Base-by-base conservation (phyloP, 2,329 filamentous ascomycete genomes). In the Calonectria hawksworthii region DNA sequence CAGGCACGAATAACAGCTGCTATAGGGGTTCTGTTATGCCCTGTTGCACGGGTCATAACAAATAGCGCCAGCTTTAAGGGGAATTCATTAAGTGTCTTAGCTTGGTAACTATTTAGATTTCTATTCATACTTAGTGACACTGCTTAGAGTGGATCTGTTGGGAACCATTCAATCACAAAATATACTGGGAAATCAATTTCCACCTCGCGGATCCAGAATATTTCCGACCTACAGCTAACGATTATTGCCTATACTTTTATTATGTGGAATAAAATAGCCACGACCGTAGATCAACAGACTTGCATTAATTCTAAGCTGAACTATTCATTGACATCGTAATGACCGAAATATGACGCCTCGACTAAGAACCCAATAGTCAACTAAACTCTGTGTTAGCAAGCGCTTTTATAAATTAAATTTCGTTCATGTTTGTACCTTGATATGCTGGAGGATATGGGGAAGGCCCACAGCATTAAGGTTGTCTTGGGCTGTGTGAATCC, bases 351-450 rank as follows among this genome's bases (percentile, higher is more conserved):
- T 8, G 70, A 68, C 14, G 54, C 70, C 72, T 85, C 84, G 14
- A 84, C 82, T 11, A 84, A 74, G 75, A 84, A 85, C 16, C 83
- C 83, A 28, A 84, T 77, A 1, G 82, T 84, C n/a, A 84, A 80
- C 78, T 81, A 81, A 68, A n/a, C 9, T 1, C 16, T 14, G 3
- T 16, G 10, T 44, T 32, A 36, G 82, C 72, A 47, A n/a, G 21
- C n/a, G 21, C 63, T 23, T 64, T n/a, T 28, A 18, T 14, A 47
- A 47, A 47, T 66, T 30, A 18, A 30, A 23, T 3, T 28, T 30
- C 14, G 30, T 14, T 38, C 13, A 79, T 54, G 77, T 36, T 41
- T 30, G 47, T 56, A 74, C 72, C 61, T 70, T 74, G 50, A 74
- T 59, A 44, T 70, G 72, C 6, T 74, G 66, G 11, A 70, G 38